Base-by-base conservation (phyloP, 495 filamentous ascomycete genomes). In the Aspergillus baeticus region DNA sequence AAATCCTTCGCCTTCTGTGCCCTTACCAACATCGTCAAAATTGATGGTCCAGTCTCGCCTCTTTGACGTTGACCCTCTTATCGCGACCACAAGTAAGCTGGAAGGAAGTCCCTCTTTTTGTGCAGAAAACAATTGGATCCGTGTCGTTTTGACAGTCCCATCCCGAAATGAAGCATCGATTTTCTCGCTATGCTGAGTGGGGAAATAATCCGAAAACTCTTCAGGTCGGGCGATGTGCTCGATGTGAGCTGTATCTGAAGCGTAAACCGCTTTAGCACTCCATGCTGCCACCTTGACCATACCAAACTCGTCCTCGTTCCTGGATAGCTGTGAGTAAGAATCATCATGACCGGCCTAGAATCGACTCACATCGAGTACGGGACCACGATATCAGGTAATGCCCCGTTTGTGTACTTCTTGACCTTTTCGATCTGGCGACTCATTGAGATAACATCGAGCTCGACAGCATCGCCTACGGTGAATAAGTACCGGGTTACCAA, bases 21-120 rank as follows among this genome's bases (percentile, higher is more conserved):
- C 53, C 6, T 55, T 3, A 13, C 42, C 42, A 20, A 55, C 39
- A 20, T 47, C 53, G 22, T 55, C 53, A 46, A 48, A 55, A 8
- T 55, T 55, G 17, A 55, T 31, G 3, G 53, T 31, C 53, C 53
- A 55, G 29, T 55, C 53, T 26, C 53, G 53, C 17, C 53, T 44
- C 11, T 47, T 55, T 6, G 43, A 55, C 22, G 53, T 47, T 29
- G 53, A 55, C 14, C 53, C 42, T 33, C 53, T 46, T 8, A 55
- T 38, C 6, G 53, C 53, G 14, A 55, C 53, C 5, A 55, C 53
- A 41, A 55, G 20, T 10, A 55, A 17, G 33, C 5, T n/a, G 7
- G 33, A n/a, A 11, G 43, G 38, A 20, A 35, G 15, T 21, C 29
- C 21, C 20, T 38, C 41, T 4, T 22, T 37, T 1, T 15, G 11